A percentile compares a stretch with the other conserved stretches of the same genome.
These are phyloP conservation scores for Komagataella kurtzmanii DNA, from an alignment of 805 yeast genomes.

Conservation along the genomic window DNA sequence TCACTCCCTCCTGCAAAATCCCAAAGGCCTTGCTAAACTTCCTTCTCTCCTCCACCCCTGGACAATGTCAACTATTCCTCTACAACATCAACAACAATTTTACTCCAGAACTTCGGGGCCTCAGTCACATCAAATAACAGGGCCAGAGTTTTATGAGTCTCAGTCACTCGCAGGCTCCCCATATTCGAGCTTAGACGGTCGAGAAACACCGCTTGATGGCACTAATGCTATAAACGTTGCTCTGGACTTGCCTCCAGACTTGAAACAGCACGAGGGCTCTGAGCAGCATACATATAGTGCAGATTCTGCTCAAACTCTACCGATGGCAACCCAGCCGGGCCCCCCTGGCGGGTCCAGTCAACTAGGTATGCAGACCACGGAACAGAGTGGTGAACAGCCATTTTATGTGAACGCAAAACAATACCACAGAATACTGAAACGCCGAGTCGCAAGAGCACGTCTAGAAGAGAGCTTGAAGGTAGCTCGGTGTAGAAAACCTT, in stretches of 20 bases:
- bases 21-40: background rate
- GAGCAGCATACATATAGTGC: background rate
- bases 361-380: background rate
- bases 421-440: constrained; percentile 84
- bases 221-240: background rate
- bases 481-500: constrained; percentile 85
- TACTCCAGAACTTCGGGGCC: background rate
- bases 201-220: background rate
- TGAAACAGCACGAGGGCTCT: background rate
- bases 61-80: background rate
- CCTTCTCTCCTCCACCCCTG: background rate
- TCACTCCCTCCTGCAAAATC: background rate
- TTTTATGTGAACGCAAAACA: constrained; percentile 97
- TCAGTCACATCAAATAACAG: background rate
- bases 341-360: background rate
- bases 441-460: constrained; percentile 88
- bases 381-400: constrained; percentile 56
- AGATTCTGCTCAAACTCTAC: background rate
- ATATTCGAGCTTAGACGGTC: background rate
- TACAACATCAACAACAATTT: background rate
- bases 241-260: background rate
- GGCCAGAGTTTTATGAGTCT: background rate
- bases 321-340: background rate
- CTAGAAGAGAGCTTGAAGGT: constrained; percentile 80
- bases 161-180: background rate